Conservation (phyloP, 2,329 filamentous ascomycete species). For the Paraphaeosphaeria minitans region DNA sequence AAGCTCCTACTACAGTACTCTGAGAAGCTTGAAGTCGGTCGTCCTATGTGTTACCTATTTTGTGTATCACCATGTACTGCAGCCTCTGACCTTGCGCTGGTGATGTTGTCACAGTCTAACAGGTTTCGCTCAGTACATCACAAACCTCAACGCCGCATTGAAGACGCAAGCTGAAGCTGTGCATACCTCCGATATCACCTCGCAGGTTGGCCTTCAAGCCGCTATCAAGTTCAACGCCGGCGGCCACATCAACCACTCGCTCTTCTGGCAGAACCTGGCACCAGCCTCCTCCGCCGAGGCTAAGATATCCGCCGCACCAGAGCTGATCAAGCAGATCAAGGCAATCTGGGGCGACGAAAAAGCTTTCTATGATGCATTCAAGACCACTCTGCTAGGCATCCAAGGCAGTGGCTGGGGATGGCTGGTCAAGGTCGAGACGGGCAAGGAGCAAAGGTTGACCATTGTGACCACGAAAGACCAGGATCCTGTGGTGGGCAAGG, state of each 20-base stretch:
- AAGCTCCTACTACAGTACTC: background rate
- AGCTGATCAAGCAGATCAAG: constrained; percentile 65
- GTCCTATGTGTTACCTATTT: too few relatives aligned
- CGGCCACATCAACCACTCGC: constrained; percentile 89
- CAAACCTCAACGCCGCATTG: constrained; percentile 72
- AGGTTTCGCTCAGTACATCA: constrained; percentile 61
- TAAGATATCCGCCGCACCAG: constrained; percentile 59
- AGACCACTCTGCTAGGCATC: constrained; percentile 68
- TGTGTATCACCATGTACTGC: too few relatives aligned
- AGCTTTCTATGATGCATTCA: constrained; percentile 69
- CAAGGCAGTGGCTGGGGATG: constrained; percentile 90
- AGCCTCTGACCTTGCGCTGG: too few relatives aligned
- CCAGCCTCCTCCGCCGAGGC: constrained; percentile 65
- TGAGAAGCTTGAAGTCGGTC: too few relatives aligned
- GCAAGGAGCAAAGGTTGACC: constrained; percentile 58
- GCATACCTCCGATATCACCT: constrained; percentile 62
- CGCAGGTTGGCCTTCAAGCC: constrained; percentile 70
- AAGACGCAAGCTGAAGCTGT: constrained; percentile 63
- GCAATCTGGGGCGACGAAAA: constrained; percentile 71
- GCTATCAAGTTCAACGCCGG: constrained; percentile 87
- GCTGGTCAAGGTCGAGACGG: constrained; percentile 71
- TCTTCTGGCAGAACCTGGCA: constrained; percentile 87
- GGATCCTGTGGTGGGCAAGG: constrained; percentile 70
- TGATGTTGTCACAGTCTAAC: background rate
- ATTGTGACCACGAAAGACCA: constrained; percentile 87